Percentiles rank a stretch among this genome's conserved stretches.
These are phyloP conservation scores for Galerina sulciceps DNA, from an alignment of 768 basidiomycete genomes.

Conservation along the genomic window DNA sequence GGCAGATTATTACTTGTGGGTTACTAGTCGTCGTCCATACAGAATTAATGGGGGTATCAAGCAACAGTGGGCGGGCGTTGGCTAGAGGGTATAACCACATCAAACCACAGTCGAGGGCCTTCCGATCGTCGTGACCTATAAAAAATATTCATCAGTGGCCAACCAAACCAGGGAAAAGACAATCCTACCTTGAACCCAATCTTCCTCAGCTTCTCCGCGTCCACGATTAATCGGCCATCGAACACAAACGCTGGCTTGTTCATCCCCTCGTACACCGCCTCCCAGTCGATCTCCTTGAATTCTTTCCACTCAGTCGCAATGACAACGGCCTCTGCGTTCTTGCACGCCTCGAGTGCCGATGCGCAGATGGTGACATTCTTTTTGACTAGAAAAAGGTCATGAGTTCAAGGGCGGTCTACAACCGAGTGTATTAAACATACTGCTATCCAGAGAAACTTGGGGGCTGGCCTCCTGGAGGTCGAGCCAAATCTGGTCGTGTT, in stretches of 20 bases:
- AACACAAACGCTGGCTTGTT: slow-evolving; percentile 99
- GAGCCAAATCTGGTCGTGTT: slow-evolving; percentile 83
- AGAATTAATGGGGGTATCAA: no score
- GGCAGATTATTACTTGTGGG: no score
- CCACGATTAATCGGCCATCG: slow-evolving; percentile 88
- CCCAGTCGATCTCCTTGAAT: slow-evolving; percentile 93
- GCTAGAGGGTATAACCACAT: not conserved
- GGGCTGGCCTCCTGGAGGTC: slow-evolving; percentile 78
- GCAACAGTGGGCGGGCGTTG: no score
- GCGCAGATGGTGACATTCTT: slow-evolving; percentile 81
- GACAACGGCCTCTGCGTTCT: slow-evolving; percentile 88
- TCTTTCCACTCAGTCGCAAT: slow-evolving; percentile 99
- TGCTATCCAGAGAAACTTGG: slow-evolving; percentile 58
- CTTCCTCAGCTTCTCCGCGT: slow-evolving; percentile 73
- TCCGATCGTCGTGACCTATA: slow-evolving; percentile 19
- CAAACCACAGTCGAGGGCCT: slow-evolving; percentile 18
- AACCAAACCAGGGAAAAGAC: not conserved
- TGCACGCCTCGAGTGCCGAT: slow-evolving; percentile 87
- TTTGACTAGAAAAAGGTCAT: slow-evolving; percentile 59
- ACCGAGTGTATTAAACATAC: slow-evolving; percentile 47
- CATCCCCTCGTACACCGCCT: slow-evolving; percentile 82
- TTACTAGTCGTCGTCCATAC: no score
- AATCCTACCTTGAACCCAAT: slow-evolving; percentile 87
- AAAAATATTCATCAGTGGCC: not conserved
- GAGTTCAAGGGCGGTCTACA: not conserved